phyloP scores from a whole-genome alignment of 352 stramenopile species.

The Globisporangium perplexum region DNA sequence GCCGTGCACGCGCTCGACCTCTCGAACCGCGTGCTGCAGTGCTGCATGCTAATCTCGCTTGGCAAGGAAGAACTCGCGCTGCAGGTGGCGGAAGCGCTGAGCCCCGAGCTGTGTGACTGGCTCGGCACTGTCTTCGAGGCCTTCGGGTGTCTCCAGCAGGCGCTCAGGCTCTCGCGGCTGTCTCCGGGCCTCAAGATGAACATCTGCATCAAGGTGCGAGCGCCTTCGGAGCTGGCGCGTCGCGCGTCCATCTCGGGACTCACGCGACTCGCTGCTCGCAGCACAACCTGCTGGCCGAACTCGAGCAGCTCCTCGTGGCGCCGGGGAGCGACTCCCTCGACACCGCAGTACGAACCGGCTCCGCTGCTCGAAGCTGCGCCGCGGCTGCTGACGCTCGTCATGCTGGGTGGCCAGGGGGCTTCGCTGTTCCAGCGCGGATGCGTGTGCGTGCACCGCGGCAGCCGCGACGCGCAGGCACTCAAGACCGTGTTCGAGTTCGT shows the following conservation, averaged over 20 bases:
- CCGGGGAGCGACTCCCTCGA: slow-evolving; percentile 29
- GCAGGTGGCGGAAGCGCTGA: slow-evolving; percentile 35
- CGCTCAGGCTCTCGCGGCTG: slow-evolving; percentile 30
- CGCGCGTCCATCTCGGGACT: too few relatives aligned
- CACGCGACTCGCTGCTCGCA: neutral
- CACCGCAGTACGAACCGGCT: slow-evolving; percentile 24
- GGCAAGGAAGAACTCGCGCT: slow-evolving; percentile 35
- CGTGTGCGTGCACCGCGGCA: slow-evolving; percentile 30
- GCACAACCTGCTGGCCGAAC: slow-evolving; percentile 33
- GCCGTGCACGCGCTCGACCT: slow-evolving; percentile 52
- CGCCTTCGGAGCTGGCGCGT: neutral
- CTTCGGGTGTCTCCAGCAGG: slow-evolving; percentile 42
- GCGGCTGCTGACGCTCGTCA: neutral
- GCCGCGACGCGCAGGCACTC: slow-evolving; percentile 16
- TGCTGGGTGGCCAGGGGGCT: slow-evolving; percentile 25
- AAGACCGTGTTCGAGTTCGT: slow-evolving; percentile 17
- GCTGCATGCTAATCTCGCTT: slow-evolving; percentile 55
- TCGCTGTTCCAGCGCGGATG: slow-evolving; percentile 58
- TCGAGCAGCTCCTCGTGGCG: slow-evolving; percentile 25
- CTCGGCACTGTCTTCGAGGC: slow-evolving; percentile 58
- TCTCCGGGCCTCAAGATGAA: slow-evolving; percentile 44
- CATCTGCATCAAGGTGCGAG: slow-evolving; percentile 59
- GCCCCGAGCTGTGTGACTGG: slow-evolving; percentile 37
- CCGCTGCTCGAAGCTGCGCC: neutral
- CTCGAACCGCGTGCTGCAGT: slow-evolving; percentile 58